Evolutionary conservation across 805 yeast genomes (phyloP).

Genomic region (Candida takata): DNA sequence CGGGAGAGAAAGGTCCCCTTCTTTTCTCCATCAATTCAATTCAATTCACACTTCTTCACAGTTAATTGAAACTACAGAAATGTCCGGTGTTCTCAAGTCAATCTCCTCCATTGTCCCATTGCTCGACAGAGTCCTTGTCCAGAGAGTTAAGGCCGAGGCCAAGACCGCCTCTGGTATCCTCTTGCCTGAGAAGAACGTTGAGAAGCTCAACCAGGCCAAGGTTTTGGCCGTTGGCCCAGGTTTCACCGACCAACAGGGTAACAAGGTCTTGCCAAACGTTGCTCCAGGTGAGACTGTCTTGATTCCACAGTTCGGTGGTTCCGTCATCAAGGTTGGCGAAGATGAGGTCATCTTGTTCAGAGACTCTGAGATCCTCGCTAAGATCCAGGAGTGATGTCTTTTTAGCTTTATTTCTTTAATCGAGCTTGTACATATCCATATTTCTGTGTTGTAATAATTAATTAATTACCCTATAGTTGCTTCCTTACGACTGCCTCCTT

Average conservation of each 20-base stretch:
- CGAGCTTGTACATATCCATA: conserved; percentile 8
- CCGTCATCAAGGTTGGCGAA: conserved; percentile 78
- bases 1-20: no score
- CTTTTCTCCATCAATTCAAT: neutral
- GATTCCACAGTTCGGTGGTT: conserved; percentile 93
- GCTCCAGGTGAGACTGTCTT: conserved; percentile 88
- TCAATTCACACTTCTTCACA: neutral
- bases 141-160: conserved; percentile 85
- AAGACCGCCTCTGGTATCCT: conserved; percentile 89
- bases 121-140: conserved; percentile 93
- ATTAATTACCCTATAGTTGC: no score
- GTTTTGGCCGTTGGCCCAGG: conserved; percentile 97
- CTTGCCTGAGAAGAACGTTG: conserved; percentile 94
- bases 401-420: neutral
- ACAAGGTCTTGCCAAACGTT: conserved; percentile 65
- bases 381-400: conserved; percentile 53
- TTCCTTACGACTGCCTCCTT: conserved; percentile 26
- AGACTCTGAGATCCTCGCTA: conserved; percentile 92
- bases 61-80: conserved; percentile 2
- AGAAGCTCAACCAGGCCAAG: conserved; percentile 85
- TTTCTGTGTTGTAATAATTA: neutral
- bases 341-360: conserved; percentile 79
- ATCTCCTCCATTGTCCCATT: conserved; percentile 88
- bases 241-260: conserved; percentile 66
- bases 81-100: conserved; percentile 63